Conservation (phyloP, 78 protist genomes). For the Paratrimastix pyriformis region DNA sequence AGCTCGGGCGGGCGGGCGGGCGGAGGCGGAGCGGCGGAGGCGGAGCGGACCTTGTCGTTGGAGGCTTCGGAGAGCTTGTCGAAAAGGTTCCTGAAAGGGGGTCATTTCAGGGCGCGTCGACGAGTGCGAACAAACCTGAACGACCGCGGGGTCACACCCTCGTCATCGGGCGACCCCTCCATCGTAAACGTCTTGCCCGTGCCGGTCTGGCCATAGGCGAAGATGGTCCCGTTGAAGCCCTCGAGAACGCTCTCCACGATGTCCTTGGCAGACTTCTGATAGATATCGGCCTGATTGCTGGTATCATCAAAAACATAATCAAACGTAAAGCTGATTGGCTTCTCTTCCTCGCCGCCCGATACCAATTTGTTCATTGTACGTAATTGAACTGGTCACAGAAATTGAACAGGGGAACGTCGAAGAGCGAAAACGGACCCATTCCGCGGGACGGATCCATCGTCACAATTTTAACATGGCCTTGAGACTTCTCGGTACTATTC, state of each 20-base stretch:
- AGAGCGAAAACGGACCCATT: too few species aligned
- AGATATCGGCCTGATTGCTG: background rate
- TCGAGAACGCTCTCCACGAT: conserved; percentile 2
- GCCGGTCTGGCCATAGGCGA: conserved; percentile 39
- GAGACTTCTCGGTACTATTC: background rate
- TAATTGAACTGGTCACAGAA: background rate
- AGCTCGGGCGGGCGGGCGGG: too few species aligned
- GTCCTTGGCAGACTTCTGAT: background rate
- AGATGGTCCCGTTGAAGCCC: conserved; percentile 20
- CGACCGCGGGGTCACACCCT: conserved; percentile 9
- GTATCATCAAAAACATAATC: background rate
- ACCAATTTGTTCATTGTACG: background rate
- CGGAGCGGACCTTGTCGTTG: too few species aligned
- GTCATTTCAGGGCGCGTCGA: background rate
- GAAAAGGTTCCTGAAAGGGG: too few species aligned
- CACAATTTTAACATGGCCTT: background rate
- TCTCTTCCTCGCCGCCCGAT: background rate
- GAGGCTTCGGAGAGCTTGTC: too few species aligned
- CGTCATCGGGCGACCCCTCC: conserved; percentile 11
- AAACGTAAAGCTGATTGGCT: background rate
- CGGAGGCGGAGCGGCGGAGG: too few species aligned
- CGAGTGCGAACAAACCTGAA: background rate
- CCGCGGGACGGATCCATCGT: background rate
- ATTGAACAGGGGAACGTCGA: background rate
- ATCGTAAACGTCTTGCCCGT: conserved; percentile 33